These are phyloP conservation scores for Claviceps maximensis DNA, from an alignment of 2,329 filamentous ascomycete species.

Conservation along the genomic window DNA sequence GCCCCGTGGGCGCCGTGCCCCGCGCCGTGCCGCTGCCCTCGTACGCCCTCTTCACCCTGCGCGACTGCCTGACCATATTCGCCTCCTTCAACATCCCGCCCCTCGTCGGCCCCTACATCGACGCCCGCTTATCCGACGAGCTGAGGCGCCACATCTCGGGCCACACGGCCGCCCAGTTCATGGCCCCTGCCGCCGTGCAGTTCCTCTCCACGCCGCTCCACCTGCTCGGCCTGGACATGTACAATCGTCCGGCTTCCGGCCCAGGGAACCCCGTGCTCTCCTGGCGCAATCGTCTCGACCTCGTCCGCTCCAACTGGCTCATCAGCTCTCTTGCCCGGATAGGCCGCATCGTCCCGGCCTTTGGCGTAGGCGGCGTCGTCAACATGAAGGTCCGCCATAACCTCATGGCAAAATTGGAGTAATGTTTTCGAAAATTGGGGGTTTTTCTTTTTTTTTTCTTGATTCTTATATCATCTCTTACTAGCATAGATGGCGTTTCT, in stretches of 20 bases:
- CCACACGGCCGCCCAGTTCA: constrained; percentile 61
- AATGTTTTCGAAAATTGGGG: constrained; percentile 3
- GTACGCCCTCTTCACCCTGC: constrained; percentile 65
- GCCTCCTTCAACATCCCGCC: constrained; percentile 84
- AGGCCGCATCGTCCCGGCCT: constrained; percentile 76
- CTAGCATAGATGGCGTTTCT: not conserved
- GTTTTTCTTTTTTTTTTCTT: not conserved
- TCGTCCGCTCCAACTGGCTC: constrained; percentile 63
- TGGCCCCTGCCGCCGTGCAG: constrained; percentile 68
- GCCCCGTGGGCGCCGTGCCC: constrained; percentile 38
- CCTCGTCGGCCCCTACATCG: constrained; percentile 57
- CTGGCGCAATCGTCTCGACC: constrained; percentile 47
- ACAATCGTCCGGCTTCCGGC: constrained; percentile 48
- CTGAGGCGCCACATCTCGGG: constrained; percentile 32
- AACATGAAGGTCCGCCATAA: constrained; percentile 57
- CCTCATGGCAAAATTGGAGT: constrained; percentile 50
- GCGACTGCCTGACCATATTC: constrained; percentile 83
- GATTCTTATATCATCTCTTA: not conserved
- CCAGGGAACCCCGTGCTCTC: constrained; percentile 12
- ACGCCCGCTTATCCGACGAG: constrained; percentile 37
- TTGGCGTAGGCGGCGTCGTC: constrained; percentile 77
- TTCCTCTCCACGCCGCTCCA: constrained; percentile 72
- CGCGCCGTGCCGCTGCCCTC: constrained; percentile 53
- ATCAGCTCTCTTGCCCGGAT: constrained; percentile 63
- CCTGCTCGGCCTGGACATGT: constrained; percentile 72